phyloP scores from a whole-genome alignment of 768 basidiomycete genomes.

The Termitomyces sp. region DNA sequence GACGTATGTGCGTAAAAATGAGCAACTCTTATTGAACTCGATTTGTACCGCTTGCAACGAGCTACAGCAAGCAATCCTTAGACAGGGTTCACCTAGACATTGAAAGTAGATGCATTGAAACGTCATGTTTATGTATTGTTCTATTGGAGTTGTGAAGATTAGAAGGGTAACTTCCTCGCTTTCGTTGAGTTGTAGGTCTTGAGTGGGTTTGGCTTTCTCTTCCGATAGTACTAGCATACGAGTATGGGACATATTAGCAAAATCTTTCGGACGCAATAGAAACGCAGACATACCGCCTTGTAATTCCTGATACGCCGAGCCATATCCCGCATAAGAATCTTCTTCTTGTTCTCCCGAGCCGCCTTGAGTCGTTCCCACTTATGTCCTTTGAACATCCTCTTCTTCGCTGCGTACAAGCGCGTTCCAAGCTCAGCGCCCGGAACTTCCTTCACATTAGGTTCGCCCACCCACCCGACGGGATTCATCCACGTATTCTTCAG shows the following conservation, averaged over 20 bases:
- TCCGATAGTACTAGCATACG: conserved; percentile 36
- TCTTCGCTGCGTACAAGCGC: conserved; percentile 68
- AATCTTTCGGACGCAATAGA: neutral
- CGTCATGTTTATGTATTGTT: neutral
- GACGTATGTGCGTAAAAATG: too few species aligned
- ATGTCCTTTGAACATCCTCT: conserved; percentile 92
- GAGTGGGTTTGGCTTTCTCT: conserved; percentile 53
- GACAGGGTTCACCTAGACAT: neutral
- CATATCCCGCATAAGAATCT: conserved; percentile 67
- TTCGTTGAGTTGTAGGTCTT: conserved; percentile 42
- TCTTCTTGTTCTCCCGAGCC: conserved; percentile 39
- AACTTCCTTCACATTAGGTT: conserved; percentile 33
- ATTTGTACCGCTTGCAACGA: neutral
- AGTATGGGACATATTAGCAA: neutral
- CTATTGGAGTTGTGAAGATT: conserved; percentile 14
- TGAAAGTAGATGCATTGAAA: neutral
- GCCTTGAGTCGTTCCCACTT: conserved; percentile 66
- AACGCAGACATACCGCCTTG: conserved; percentile 46
- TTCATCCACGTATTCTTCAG: conserved; percentile 22
- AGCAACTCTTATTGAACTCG: neutral
- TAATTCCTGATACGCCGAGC: conserved; percentile 55
- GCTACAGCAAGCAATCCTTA: neutral
- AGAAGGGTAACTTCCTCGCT: conserved; percentile 58
- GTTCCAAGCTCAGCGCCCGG: conserved; percentile 51
- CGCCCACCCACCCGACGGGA: conserved; percentile 38